Conservation (phyloP, 352 stramenopile species). For the Phytophthora cryptogea region DNA sequence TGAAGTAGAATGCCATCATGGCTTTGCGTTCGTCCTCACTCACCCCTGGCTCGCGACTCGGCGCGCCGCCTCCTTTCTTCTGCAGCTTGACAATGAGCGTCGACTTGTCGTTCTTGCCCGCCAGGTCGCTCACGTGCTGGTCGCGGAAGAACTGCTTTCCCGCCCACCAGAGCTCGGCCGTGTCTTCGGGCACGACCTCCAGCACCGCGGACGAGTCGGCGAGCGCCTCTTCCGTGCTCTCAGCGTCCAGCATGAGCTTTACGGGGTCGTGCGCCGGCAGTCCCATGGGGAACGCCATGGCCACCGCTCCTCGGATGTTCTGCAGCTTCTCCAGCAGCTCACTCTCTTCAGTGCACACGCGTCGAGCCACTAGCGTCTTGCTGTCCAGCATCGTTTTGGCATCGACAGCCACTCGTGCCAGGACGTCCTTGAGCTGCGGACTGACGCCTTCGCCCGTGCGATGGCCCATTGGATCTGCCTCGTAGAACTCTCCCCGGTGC, state of each 20-base stretch:
- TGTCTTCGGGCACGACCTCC: slow-evolving; percentile 83
- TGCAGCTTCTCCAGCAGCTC: slow-evolving; percentile 92
- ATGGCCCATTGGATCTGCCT: slow-evolving; percentile 82
- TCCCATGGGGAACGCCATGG: slow-evolving; percentile 95
- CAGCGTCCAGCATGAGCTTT: slow-evolving; percentile 81
- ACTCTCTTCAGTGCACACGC: slow-evolving; percentile 57
- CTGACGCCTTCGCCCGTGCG: slow-evolving; percentile 90
- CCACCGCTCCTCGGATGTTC: slow-evolving; percentile 91
- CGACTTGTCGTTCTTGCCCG: slow-evolving; percentile 97
- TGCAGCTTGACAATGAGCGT: slow-evolving; percentile 93
- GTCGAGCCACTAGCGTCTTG: slow-evolving; percentile 68
- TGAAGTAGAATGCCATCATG: slow-evolving; percentile 97
- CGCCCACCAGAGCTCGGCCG: slow-evolving; percentile 94
- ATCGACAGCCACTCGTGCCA: slow-evolving; percentile 78
- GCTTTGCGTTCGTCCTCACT: slow-evolving; percentile 96
- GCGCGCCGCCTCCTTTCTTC: slow-evolving; percentile 87
- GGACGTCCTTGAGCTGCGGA: slow-evolving; percentile 74
- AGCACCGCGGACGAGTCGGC: slow-evolving; percentile 69
- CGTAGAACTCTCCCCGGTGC: slow-evolving; percentile 80
- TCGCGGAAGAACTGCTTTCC: slow-evolving; percentile 95
- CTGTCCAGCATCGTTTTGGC: slow-evolving; percentile 74
- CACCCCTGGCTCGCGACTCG: slow-evolving; percentile 78
- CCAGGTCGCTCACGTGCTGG: slow-evolving; percentile 87
- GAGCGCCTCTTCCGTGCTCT: slow-evolving; percentile 58
- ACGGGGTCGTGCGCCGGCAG: slow-evolving; percentile 92